A percentile compares a stretch with the other conserved stretches of the same genome.
Evolutionary conservation across 2,329 filamentous ascomycete genomes (phyloP).

Genomic region (Fonsecaea multimorphosa): DNA sequence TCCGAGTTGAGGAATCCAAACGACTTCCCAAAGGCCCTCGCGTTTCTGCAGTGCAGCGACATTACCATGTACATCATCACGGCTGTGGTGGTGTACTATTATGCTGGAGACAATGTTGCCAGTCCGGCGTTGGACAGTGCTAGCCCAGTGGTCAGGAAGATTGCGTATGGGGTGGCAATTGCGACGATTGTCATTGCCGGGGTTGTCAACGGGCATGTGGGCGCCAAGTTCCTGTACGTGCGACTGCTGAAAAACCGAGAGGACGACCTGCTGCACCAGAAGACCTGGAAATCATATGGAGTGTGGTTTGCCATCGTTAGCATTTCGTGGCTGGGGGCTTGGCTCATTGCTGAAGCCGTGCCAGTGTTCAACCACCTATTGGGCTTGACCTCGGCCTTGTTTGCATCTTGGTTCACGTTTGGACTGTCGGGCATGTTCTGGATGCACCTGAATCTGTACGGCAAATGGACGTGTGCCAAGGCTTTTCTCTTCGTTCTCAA

Average conservation of each 20-base stretch:
- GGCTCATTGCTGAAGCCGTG: conserved; percentile 71
- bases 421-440: conserved; percentile 46
- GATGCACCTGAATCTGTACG: conserved; percentile 47
- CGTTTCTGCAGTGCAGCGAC: conserved; percentile 65
- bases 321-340: conserved; percentile 65
- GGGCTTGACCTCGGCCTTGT: conserved; percentile 67
- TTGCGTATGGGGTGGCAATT: conserved; percentile 71
- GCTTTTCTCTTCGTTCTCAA: conserved; percentile 30
- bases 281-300: conserved; percentile 58
- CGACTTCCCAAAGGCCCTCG: conserved; percentile 68
- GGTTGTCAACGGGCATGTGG: conserved; percentile 72
- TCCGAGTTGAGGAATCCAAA: conserved; percentile 67
- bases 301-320: conserved; percentile 66
- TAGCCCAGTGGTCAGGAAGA: conserved; percentile 61
- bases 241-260: conserved; percentile 59
- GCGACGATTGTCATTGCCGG: conserved; percentile 75
- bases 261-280: conserved; percentile 61
- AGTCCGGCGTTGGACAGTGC: conserved; percentile 73
- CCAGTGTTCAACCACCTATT: conserved; percentile 72
- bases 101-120: conserved; percentile 65
- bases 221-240: conserved; percentile 69
- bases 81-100: conserved; percentile 72
- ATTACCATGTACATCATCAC: conserved; percentile 69
- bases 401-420: conserved; percentile 71
- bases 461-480: conserved; percentile 20